These are phyloP conservation scores for Capsicum rhomboideum DNA, from an alignment of 257 asterid genomes.

Conservation along the genomic window DNA sequence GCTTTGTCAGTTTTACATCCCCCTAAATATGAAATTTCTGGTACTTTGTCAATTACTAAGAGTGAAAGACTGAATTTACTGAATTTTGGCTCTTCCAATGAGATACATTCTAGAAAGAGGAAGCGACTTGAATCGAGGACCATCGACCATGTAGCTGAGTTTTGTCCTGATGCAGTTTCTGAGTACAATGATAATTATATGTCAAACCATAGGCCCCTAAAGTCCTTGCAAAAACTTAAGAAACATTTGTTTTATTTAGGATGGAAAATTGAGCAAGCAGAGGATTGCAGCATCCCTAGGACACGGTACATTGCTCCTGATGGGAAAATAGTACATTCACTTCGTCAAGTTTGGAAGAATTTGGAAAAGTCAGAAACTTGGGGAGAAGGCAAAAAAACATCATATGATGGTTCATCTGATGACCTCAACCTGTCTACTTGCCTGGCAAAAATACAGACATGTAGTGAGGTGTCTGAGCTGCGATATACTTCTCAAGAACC, in stretches of 20 bases:
- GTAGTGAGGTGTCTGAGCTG: conserved; percentile 17
- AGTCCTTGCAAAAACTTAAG: conserved; percentile 6
- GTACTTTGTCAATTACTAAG: not conserved
- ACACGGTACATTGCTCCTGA: conserved; percentile 39
- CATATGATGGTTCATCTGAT: conserved; percentile 5
- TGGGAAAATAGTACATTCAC: conserved; percentile 20
- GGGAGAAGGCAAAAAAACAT: not conserved
- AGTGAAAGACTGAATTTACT: not conserved
- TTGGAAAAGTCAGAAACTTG: conserved; percentile 15
- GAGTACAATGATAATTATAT: conserved; percentile 8
- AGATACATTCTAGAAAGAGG: not conserved
- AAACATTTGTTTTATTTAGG: conserved; percentile 47
- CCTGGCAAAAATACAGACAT: conserved; percentile 15
- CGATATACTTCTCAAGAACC: not conserved
- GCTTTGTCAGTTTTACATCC: conserved; percentile 10
- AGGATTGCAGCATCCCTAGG: not conserved
- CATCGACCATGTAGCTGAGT: conserved; percentile 29
- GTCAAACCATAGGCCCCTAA: not conserved
- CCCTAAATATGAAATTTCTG: conserved; percentile 5
- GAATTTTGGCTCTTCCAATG: not conserved
- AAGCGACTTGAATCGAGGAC: conserved; percentile 23
- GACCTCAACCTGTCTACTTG: conserved; percentile 10
- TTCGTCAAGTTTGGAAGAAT: conserved; percentile 21
- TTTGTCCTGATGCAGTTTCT: conserved; percentile 32
- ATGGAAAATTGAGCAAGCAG: conserved; percentile 37